Conservation (phyloP, 1,139 yeast species). For the Taiozyma onychis region DNA sequence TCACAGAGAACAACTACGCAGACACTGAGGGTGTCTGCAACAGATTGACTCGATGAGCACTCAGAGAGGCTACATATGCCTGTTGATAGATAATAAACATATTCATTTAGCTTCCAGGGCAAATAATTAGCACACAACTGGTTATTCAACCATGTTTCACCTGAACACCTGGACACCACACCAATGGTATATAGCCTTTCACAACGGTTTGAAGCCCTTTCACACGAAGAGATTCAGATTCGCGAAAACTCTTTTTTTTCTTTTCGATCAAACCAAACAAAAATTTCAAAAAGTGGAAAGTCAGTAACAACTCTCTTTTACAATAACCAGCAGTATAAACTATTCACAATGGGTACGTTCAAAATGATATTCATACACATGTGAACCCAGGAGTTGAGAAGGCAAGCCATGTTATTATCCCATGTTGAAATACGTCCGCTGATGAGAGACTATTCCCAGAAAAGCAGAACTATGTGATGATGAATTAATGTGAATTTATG, state of each 20-base stretch:
- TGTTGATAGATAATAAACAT: too few relatives aligned
- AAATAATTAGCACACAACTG: too few relatives aligned
- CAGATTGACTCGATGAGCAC: too few relatives aligned
- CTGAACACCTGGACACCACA: conserved; percentile 13
- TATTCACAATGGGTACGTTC: conserved; percentile 28
- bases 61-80: too few relatives aligned
- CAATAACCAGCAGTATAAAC: conserved; percentile 12
- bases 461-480: not conserved
- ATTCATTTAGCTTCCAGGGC: too few relatives aligned
- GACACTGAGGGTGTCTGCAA: too few relatives aligned
- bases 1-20: too few relatives aligned
- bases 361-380: not conserved
- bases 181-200: not conserved
- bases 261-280: conserved; percentile 9
- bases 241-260: conserved; percentile 2
- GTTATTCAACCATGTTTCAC: too few relatives aligned
- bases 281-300: conserved; percentile 10
- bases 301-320: not conserved
- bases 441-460: not conserved
- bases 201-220: conserved; percentile 2
- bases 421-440: not conserved
- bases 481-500: not conserved
- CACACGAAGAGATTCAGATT: not conserved
- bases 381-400: not conserved
- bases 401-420: not conserved